A percentile compares a stretch with the other conserved stretches of the same genome.
These are phyloP conservation scores for Chlamydomonas incerta DNA, from an alignment of 139 green algal genomes.

Conservation along the genomic window DNA sequence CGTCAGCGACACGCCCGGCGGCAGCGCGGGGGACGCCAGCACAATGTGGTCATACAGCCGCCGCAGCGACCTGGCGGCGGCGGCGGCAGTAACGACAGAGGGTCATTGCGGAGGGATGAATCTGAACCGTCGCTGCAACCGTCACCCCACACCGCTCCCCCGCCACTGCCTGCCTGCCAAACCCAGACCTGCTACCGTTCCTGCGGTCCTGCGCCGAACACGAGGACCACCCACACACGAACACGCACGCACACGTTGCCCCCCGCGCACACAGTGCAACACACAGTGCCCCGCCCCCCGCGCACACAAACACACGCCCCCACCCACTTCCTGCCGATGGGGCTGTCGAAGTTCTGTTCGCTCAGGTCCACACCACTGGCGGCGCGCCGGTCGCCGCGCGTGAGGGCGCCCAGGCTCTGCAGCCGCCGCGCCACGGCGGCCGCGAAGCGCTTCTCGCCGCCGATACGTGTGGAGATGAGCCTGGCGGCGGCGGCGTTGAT, in stretches of 20 bases:
- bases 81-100: too few relatives aligned
- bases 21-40: slow-evolving; percentile 16
- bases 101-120: too few relatives aligned
- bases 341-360: slow-evolving; percentile 82
- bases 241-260: neutral
- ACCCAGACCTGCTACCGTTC: too few relatives aligned
- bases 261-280: too few relatives aligned
- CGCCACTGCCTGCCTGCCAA: too few relatives aligned
- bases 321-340: slow-evolving; percentile 48
- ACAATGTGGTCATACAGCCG: slow-evolving; percentile 82
- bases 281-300: neutral
- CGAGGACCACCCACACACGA: neutral
- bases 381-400: slow-evolving; percentile 87
- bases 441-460: slow-evolving; percentile 91
- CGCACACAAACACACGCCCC: neutral
- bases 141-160: too few relatives aligned
- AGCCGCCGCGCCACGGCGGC: slow-evolving; percentile 87
- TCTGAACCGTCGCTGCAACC: too few relatives aligned
- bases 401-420: slow-evolving; percentile 91
- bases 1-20: slow-evolving; percentile 19
- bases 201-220: too few relatives aligned
- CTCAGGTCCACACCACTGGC: slow-evolving; percentile 72
- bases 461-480: slow-evolving; percentile 83
- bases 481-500: slow-evolving; percentile 47
- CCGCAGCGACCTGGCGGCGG: slow-evolving; percentile 58